These are phyloP conservation scores for Acanthamoeba polyphaga DNA, from an alignment of 208 protist species.

Conservation along the genomic window DNA sequence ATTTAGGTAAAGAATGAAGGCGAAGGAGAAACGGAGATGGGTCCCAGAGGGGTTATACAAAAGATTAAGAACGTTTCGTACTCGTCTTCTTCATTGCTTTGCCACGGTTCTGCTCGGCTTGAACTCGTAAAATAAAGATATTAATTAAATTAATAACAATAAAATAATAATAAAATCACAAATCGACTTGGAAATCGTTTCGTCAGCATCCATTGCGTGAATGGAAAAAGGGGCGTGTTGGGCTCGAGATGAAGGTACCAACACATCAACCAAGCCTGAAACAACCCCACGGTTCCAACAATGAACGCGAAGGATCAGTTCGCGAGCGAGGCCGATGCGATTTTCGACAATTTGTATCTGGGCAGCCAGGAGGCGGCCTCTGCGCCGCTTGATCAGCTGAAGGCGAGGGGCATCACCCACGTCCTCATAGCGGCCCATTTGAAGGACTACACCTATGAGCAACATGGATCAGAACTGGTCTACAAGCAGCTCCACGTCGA, in stretches of 20 bases:
- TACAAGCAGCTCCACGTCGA: conserved; percentile 44
- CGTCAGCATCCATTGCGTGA: too few relatives aligned
- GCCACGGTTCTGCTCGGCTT: too few relatives aligned
- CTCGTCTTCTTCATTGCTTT: too few relatives aligned
- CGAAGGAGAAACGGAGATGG: neutral
- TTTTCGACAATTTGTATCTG: conserved; percentile 12
- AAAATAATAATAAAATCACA: too few relatives aligned
- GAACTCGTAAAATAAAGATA: too few relatives aligned
- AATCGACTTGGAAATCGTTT: too few relatives aligned
- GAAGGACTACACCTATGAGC: neutral
- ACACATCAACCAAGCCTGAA: neutral
- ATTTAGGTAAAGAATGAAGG: neutral
- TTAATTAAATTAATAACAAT: too few relatives aligned
- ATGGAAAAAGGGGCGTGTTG: neutral
- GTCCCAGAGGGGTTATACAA: too few relatives aligned
- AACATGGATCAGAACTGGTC: neutral
- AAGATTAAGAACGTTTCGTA: too few relatives aligned
- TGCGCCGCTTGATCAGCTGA: conserved; percentile 20
- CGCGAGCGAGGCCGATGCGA: neutral
- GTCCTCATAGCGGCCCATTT: neutral
- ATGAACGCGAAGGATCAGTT: neutral
- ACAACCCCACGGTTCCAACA: neutral
- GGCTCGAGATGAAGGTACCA: neutral
- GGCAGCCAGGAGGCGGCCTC: conserved; percentile 29
- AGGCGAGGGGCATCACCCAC: conserved; percentile 29